phyloP scores from a whole-genome alignment of 169 alveolate species.

The Eimeria necatrix region DNA sequence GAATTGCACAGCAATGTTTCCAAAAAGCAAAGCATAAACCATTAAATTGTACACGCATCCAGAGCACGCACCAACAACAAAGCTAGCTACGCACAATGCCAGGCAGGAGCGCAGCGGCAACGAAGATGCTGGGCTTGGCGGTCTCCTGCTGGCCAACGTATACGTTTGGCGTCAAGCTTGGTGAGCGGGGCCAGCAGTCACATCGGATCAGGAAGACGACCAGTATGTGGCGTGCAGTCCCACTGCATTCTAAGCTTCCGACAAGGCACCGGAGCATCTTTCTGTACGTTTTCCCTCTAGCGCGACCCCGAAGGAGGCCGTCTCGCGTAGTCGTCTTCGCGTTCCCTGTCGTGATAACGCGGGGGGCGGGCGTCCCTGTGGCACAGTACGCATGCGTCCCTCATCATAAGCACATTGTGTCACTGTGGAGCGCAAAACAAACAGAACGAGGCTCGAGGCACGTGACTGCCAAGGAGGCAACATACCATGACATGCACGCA shows the following conservation, averaged over 20 bases:
- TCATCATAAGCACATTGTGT: not conserved
- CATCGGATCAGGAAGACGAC: not conserved
- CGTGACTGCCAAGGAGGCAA: constrained; percentile 47
- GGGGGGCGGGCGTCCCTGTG: constrained; percentile 56
- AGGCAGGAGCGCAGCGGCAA: too few species aligned
- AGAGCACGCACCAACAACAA: not conserved
- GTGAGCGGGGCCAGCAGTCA: too few species aligned
- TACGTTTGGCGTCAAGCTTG: too few species aligned
- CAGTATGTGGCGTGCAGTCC: not conserved
- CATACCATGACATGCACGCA: constrained; percentile 66
- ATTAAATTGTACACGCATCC: constrained; percentile 15
- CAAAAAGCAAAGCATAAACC: not conserved
- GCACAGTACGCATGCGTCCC: constrained; percentile 6
- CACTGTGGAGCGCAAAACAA: not conserved
- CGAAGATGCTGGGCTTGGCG: too few species aligned
- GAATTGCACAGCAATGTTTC: not conserved
- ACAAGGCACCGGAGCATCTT: not conserved
- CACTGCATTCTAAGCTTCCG: not conserved
- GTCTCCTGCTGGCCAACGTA: too few species aligned
- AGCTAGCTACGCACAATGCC: too few species aligned
- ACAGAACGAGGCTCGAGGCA: not conserved
- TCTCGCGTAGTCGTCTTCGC: constrained; percentile 26
- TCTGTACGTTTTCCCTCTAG: not conserved
- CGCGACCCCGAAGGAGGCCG: constrained; percentile 51
- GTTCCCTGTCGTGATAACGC: constrained; percentile 53